A percentile compares a stretch with the other conserved stretches of the same genome.
phyloP scores from a whole-genome alignment of 306 rosid species.

The Quercus agrifolia region DNA sequence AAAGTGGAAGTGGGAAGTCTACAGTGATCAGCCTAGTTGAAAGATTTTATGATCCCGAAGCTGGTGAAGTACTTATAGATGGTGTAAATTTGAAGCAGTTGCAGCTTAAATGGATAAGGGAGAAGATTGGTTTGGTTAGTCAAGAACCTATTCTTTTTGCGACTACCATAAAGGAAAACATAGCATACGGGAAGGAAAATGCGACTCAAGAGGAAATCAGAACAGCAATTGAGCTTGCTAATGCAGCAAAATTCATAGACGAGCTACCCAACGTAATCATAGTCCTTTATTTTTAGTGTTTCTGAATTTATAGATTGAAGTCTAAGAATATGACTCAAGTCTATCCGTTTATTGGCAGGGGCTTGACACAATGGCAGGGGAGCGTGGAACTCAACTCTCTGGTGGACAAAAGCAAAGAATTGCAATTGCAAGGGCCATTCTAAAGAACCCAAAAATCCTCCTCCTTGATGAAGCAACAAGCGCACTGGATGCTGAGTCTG shows the following conservation, averaged over 20 bases:
- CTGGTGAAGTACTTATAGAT: constrained; percentile 78
- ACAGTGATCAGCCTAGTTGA: constrained; percentile 72
- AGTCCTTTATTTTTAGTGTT: neutral
- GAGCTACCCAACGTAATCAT: constrained; percentile 54
- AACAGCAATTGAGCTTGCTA: constrained; percentile 66
- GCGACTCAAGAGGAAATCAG: constrained; percentile 69
- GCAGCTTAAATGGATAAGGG: constrained; percentile 70
- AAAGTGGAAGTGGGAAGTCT: constrained; percentile 95
- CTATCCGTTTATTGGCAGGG: constrained; percentile 42
- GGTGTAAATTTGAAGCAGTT: constrained; percentile 58
- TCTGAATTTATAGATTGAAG: neutral
- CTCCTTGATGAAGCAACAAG: constrained; percentile 98
- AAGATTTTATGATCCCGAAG: constrained; percentile 86
- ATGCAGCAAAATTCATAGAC: constrained; percentile 82
- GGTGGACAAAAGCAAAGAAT: constrained; percentile 98
- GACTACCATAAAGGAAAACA: constrained; percentile 61
- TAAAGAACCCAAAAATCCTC: constrained; percentile 81
- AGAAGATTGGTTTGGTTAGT: constrained; percentile 80
- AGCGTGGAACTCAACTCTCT: constrained; percentile 85
- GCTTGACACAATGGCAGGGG: constrained; percentile 76
- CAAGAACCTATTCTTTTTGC: constrained; percentile 80
- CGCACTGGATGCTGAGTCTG: constrained; percentile 87
- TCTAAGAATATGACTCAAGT: neutral
- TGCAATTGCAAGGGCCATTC: constrained; percentile 91
- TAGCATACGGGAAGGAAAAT: constrained; percentile 76